Evolutionary conservation across 2,329 filamentous ascomycete genomes (phyloP).

Genomic region (Aspergillus sp.): DNA sequence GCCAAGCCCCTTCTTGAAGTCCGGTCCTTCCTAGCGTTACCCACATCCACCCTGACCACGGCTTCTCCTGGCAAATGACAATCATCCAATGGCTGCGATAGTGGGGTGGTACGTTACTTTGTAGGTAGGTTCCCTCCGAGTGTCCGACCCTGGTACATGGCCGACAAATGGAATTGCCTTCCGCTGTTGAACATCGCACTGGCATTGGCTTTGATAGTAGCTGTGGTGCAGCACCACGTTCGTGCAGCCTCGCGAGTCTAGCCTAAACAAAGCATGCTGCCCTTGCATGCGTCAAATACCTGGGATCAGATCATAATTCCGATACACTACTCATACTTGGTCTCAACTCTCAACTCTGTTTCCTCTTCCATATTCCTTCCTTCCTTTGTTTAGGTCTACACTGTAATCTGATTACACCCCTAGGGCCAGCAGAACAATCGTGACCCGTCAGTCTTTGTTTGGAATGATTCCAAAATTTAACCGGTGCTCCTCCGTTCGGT

Average conservation of each 20-base stretch:
- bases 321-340: background rate
- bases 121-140: background rate
- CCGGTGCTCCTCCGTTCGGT: background rate
- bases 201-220: background rate
- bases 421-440: background rate
- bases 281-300: background rate
- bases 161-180: constrained; percentile 5
- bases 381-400: background rate
- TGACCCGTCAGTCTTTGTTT: background rate
- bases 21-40: constrained; percentile 15
- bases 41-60: background rate
- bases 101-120: background rate
- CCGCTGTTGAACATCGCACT: background rate
- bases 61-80: background rate
- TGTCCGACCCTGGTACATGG: background rate
- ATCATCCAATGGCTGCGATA: background rate
- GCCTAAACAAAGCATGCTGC: background rate
- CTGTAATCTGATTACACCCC: background rate
- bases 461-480: background rate
- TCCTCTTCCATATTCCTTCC: background rate
- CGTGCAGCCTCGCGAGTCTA: background rate
- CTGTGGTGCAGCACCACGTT: background rate
- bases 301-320: background rate
- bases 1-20: constrained; percentile 13
- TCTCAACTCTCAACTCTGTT: background rate